Evolutionary conservation across 2,329 filamentous ascomycete genomes (phyloP).

Genomic region (Cercospora zeina): DNA sequence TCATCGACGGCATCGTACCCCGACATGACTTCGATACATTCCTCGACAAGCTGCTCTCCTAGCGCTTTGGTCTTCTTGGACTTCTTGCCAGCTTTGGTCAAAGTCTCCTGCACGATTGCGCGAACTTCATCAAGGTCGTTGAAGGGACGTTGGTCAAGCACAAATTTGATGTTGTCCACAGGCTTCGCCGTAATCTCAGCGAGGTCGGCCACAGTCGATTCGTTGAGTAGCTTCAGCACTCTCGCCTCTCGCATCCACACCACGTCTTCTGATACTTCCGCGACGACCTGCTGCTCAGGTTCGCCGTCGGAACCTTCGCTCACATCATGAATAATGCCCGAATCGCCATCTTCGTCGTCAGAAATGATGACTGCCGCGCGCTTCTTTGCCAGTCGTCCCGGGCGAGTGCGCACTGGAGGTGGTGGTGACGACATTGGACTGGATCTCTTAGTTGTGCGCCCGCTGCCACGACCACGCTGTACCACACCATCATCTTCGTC

Average conservation of each 20-base stretch:
- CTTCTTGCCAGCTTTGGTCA: conserved; percentile 56
- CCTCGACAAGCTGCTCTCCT: conserved; percentile 67
- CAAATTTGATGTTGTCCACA: conserved; percentile 64
- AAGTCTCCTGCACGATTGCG: conserved; percentile 55
- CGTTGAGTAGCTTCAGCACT: conserved; percentile 81
- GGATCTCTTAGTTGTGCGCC: conserved; percentile 45
- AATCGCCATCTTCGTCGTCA: conserved; percentile 44
- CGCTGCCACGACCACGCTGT: conserved; percentile 48
- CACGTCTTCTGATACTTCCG: conserved; percentile 24
- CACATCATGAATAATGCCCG: conserved; percentile 28
- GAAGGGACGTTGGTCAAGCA: conserved; percentile 77
- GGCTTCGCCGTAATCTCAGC: conserved; percentile 78
- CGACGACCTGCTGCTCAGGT: conserved; percentile 13
- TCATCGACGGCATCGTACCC: conserved; percentile 82
- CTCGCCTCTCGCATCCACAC: conserved; percentile 36
- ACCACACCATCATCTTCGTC: conserved; percentile 35
- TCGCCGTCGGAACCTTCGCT: conserved; percentile 26
- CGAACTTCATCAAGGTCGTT: conserved; percentile 64
- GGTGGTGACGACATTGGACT: conserved; percentile 42
- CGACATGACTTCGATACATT: conserved; percentile 69
- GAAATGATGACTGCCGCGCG: conserved; percentile 40
- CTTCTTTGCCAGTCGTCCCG: conserved; percentile 27
- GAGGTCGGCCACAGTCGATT: conserved; percentile 71
- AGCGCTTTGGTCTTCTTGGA: conserved; percentile 53
- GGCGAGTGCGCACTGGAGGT: conserved; percentile 18